A percentile compares a stretch with the other conserved stretches of the same genome.
Conservation (phyloP, 1,139 yeast genomes). For the Candida tropicalis region DNA sequence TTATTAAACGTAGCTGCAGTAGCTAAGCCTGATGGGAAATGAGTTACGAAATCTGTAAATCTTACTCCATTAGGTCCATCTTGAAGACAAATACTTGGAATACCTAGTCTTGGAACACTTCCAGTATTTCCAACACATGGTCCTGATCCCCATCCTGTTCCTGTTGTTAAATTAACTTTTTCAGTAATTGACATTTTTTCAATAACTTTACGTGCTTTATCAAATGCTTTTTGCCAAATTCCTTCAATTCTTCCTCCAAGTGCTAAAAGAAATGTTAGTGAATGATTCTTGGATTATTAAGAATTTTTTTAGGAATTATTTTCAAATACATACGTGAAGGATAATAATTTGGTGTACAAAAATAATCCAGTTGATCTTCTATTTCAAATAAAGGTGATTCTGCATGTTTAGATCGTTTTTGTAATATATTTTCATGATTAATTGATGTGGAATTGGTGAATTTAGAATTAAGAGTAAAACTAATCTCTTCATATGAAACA, state of each 20-base stretch:
- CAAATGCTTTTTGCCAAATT: constrained; percentile 60
- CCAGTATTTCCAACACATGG: constrained; percentile 71
- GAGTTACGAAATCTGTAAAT: constrained; percentile 57
- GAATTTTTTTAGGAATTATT: too few species aligned
- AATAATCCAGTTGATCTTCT: constrained; percentile 30
- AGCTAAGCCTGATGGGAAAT: constrained; percentile 62
- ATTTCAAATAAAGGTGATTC: constrained; percentile 35
- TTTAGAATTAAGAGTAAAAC: constrained; percentile 15
- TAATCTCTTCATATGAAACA: constrained; percentile 7
- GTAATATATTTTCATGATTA: constrained; percentile 2
- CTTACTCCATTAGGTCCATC: constrained; percentile 70
- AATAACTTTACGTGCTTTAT: constrained; percentile 53
- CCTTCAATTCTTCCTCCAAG: constrained; percentile 45
- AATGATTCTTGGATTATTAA: too few species aligned
- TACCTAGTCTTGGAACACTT: constrained; percentile 55
- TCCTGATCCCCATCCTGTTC: constrained; percentile 67
- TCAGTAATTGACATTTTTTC: constrained; percentile 59
- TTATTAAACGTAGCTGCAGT: constrained; percentile 62
- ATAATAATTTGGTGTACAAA: constrained; percentile 32
- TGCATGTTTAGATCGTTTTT: constrained; percentile 39
- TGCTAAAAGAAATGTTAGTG: constrained; percentile 23
- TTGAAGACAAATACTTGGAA: constrained; percentile 61
- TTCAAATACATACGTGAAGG: constrained; percentile 47
- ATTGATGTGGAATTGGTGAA: constrained; percentile 13
- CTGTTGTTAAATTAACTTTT: constrained; percentile 65